phyloP scores from a whole-genome alignment of 192 early-diverging fungal species.

The Coemansia sp. region DNA sequence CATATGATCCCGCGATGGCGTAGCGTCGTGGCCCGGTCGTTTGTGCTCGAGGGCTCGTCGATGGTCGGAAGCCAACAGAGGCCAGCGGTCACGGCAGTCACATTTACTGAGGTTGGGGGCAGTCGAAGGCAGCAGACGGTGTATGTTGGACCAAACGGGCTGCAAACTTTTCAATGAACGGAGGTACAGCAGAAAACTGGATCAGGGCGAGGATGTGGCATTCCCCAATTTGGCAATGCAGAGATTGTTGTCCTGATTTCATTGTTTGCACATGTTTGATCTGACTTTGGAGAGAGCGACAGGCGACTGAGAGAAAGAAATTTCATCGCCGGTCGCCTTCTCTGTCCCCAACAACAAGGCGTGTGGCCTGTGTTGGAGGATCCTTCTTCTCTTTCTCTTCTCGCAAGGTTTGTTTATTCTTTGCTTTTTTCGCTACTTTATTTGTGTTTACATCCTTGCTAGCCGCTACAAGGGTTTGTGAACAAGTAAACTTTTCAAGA shows the following conservation, averaged over 20 bases:
- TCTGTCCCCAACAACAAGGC: background rate
- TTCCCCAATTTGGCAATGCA: too few species aligned
- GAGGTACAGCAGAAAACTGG: too few species aligned
- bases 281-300: too few species aligned
- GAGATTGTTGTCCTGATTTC: too few species aligned
- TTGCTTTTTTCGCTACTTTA: slow-evolving; percentile 1
- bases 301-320: too few species aligned
- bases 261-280: too few species aligned
- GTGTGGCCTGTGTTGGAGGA: too few species aligned
- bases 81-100: slow-evolving; percentile 6
- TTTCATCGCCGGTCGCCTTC: background rate
- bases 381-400: background rate
- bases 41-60: slow-evolving; percentile 24
- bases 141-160: background rate
- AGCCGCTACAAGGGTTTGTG: background rate
- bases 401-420: background rate
- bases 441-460: background rate
- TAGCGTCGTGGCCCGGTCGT: slow-evolving; percentile 16
- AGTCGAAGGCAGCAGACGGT: background rate
- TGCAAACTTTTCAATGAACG: background rate
- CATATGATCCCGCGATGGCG: slow-evolving; percentile 47
- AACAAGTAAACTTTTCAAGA: background rate
- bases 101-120: slow-evolving; percentile 1
- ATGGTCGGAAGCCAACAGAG: background rate
- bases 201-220: too few species aligned